Base-by-base conservation (phyloP, 495 filamentous ascomycete genomes). In the Jackrogersella minutella region DNA sequence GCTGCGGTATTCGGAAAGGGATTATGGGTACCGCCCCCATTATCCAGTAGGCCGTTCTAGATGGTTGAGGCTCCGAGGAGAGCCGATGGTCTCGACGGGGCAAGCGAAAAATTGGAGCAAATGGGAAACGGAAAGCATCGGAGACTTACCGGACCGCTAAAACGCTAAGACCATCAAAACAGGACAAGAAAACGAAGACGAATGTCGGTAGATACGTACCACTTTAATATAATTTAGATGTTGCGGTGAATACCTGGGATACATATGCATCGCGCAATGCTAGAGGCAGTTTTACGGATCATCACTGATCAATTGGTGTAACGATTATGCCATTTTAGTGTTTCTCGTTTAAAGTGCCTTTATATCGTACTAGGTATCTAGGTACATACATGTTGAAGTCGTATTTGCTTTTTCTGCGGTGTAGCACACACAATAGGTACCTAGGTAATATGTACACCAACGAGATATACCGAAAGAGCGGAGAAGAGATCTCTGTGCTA, bases 101-200 rank as follows among this genome's bases (percentile, higher is more conserved):
- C n/a, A n/a, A 56, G 44, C 55, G 41, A 69, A 61, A 69, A 69
- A 68, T 26, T 64, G 65, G 65, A 64, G 59, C 49, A 49, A n/a
- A 6, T 21, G 9, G 3, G 3, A 7, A 30, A 55, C 49, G 66
- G 60, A 26, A 61, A 64, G 34, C 58, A 64, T 64, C 60, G 61
- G 61, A 69, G 56, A 22, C 16, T 19, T 31, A 68, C 65, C 52
- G 65, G 58, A 24, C 52, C 58, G 44, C 43, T 34, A 49, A 34
- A 66, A 26, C n/a, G 39, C 41, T 46, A 46, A n/a, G n/a, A n/a
- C n/a, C n/a, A n/a, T n/a, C 21, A 26, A 46, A 9, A 19, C 6
- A 30, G 26, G 26, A 30, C 3, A 30, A 7, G 21, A 44, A 46
- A 26, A 46, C 13, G 13, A 21, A 21, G 21, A 46, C 8, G 41